These are phyloP conservation scores for Magnusiomyces suaveolens DNA, from an alignment of 1,139 yeast species.

Conservation along the genomic window DNA sequence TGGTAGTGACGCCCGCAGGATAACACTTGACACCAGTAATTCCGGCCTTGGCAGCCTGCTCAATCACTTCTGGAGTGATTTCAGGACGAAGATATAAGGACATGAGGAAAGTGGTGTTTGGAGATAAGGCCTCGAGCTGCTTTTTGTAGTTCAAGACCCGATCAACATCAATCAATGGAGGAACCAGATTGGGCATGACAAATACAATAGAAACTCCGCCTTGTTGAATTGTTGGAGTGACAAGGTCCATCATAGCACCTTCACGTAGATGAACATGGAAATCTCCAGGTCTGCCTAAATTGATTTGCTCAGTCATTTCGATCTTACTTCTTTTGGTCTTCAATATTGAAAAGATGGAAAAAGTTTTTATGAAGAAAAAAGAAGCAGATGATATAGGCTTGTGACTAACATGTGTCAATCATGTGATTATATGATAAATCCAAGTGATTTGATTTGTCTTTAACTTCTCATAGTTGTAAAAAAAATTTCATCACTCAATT, in stretches of 20 bases:
- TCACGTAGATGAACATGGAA: constrained; percentile 95
- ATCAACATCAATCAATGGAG: constrained; percentile 79
- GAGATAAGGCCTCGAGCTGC: constrained; percentile 56
- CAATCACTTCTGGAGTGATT: constrained; percentile 75
- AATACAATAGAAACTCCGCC: constrained; percentile 91
- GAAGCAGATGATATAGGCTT: no score
- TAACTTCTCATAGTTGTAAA: no score
- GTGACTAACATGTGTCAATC: no score
- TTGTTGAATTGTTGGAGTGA: constrained; percentile 77
- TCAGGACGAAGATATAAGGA: constrained; percentile 70
- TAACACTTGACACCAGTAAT: constrained; percentile 82
- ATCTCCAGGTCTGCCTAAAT: constrained; percentile 82
- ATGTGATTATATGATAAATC: no score
- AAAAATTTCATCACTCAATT: no score
- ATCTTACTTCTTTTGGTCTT: no score
- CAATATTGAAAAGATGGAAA: not conserved
- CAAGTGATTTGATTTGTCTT: no score
- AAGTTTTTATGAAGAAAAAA: not conserved
- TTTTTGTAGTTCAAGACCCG: constrained; percentile 62
- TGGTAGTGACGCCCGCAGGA: constrained; percentile 98
- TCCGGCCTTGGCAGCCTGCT: constrained; percentile 62
- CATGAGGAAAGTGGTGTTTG: constrained; percentile 83
- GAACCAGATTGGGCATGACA: constrained; percentile 92
- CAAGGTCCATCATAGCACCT: constrained; percentile 83
- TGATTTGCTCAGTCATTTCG: constrained; percentile 29